phyloP scores from a whole-genome alignment of 2,329 filamentous ascomycete species.

The Fusarium torreyae region DNA sequence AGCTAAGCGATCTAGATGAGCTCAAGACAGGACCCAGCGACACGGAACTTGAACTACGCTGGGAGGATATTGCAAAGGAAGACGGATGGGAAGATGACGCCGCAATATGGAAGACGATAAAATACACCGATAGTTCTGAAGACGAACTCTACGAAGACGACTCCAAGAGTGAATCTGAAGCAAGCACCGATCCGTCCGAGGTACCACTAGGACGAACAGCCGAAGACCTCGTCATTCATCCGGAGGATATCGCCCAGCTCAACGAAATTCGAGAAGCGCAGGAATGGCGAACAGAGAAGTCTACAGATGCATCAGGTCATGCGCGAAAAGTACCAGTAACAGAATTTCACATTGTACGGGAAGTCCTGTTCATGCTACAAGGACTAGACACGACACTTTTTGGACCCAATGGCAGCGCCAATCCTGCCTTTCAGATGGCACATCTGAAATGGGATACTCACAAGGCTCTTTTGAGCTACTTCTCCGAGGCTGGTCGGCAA shows the following conservation, averaged over 20 bases:
- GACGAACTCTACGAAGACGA: slow-evolving; percentile 57
- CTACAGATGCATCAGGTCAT: slow-evolving; percentile 52
- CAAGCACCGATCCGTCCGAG: slow-evolving; percentile 52
- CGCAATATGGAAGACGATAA: slow-evolving; percentile 78
- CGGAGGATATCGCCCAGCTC: slow-evolving; percentile 53
- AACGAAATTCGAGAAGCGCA: slow-evolving; percentile 54
- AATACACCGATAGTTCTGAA: slow-evolving; percentile 78
- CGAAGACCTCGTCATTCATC: slow-evolving; percentile 55
- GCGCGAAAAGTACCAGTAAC: slow-evolving; percentile 67
- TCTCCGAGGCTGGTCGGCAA: slow-evolving; percentile 63
- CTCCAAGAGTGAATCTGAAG: slow-evolving; percentile 57
- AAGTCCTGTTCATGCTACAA: slow-evolving; percentile 87
- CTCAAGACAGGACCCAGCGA: slow-evolving; percentile 62
- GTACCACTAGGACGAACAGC: slow-evolving; percentile 46
- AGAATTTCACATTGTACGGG: slow-evolving; percentile 81
- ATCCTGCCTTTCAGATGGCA: slow-evolving; percentile 62
- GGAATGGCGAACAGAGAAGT: slow-evolving; percentile 55
- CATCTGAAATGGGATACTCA: slow-evolving; percentile 67
- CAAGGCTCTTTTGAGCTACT: slow-evolving; percentile 62
- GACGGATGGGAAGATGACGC: slow-evolving; percentile 80
- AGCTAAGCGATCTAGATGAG: slow-evolving; percentile 73
- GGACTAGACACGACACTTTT: slow-evolving; percentile 85
- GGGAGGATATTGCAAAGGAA: slow-evolving; percentile 84
- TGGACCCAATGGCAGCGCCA: slow-evolving; percentile 57
- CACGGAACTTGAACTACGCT: slow-evolving; percentile 70